Conservation (phyloP, 1,139 yeast species). For the Dujonia santamariae region DNA sequence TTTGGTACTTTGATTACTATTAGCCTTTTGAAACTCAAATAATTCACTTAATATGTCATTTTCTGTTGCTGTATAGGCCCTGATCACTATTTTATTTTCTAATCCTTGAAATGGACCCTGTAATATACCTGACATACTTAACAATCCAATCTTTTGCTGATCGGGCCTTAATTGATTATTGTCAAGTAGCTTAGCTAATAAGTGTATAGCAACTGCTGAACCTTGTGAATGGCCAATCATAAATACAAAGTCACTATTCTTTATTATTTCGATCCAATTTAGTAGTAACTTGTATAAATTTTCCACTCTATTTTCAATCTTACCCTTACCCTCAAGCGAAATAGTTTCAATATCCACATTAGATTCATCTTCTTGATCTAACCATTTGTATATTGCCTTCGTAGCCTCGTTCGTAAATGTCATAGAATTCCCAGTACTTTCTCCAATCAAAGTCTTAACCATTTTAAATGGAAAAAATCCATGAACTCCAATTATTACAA, state of each 20-base stretch:
- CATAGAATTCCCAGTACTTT: constrained; percentile 43
- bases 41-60: constrained; percentile 48
- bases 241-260: constrained; percentile 39
- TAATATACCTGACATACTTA: constrained; percentile 45
- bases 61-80: constrained; percentile 45
- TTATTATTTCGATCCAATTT: constrained; percentile 41
- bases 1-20: constrained; percentile 27
- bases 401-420: constrained; percentile 33
- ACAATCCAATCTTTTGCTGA: constrained; percentile 33
- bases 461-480: constrained; percentile 53
- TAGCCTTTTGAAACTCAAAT: constrained; percentile 43
- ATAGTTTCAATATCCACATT: constrained; percentile 40
- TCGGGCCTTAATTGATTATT: constrained; percentile 12
- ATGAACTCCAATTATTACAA: constrained; percentile 47
- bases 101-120: constrained; percentile 44
- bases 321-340: constrained; percentile 54
- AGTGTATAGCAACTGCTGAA: constrained; percentile 40
- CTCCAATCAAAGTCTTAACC: constrained; percentile 45
- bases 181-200: constrained; percentile 33
- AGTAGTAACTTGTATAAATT: constrained; percentile 32
- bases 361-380: constrained; percentile 21
- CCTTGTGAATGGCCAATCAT: constrained; percentile 47
- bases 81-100: constrained; percentile 43
- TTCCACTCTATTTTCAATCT: constrained; percentile 38
- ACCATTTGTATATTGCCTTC: constrained; percentile 39